These are phyloP conservation scores for Trichophyton schoenleinii DNA, from an alignment of 2,329 filamentous ascomycete genomes.

Conservation along the genomic window DNA sequence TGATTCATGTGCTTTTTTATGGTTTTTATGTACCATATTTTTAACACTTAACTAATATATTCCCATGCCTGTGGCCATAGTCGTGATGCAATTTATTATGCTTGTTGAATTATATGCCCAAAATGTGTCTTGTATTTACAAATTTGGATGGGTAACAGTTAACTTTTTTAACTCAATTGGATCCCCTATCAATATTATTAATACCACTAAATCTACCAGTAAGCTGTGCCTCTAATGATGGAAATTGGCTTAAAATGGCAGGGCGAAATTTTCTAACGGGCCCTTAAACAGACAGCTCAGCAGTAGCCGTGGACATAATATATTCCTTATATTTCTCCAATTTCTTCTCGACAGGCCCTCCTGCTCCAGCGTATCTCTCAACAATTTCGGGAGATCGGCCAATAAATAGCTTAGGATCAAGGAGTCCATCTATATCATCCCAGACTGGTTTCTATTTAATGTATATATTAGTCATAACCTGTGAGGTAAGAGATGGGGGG, in stretches of 20 bases:
- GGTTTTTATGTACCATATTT: background rate
- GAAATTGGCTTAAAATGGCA: no score
- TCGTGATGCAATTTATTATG: background rate
- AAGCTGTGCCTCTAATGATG: no score
- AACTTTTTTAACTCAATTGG: background rate
- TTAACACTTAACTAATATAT: background rate
- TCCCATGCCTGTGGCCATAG: background rate
- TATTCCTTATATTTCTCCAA: slow-evolving; percentile 8
- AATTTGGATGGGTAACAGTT: background rate
- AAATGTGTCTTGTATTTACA: background rate
- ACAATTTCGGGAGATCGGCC: slow-evolving; percentile 45
- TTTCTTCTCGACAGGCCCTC: slow-evolving; percentile 11
- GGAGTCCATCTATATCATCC: slow-evolving; percentile 53
- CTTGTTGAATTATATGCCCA: background rate
- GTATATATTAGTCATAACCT: slow-evolving; percentile 3
- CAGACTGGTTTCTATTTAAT: slow-evolving; percentile 41
- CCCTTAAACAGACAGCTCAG: background rate
- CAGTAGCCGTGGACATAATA: background rate
- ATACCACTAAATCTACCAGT: no score
- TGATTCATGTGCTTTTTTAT: background rate
- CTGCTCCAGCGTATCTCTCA: slow-evolving; percentile 32
- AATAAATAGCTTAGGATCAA: slow-evolving; percentile 51
- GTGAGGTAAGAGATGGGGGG: slow-evolving; percentile 18
- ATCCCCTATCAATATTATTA: background rate
- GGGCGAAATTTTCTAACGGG: background rate